Conservation (phyloP, 2,329 filamentous ascomycete species). For the Gremmenia infestans region DNA sequence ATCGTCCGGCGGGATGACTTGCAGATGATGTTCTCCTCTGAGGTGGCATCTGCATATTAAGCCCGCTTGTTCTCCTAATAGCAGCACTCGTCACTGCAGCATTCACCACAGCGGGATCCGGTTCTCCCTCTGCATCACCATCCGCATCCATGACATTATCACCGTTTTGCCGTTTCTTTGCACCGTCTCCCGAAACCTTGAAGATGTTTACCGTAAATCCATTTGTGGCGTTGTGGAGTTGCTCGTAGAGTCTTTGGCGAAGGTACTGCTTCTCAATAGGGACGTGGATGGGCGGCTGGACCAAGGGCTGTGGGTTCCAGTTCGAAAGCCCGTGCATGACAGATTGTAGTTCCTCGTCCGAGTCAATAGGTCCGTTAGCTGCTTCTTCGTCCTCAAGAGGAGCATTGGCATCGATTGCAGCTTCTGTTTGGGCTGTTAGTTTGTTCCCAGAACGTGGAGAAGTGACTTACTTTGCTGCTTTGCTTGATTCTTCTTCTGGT, state of each 20-base stretch:
- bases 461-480: conserved; percentile 81
- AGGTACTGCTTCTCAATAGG: conserved; percentile 61
- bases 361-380: conserved; percentile 78
- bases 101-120: conserved; percentile 36
- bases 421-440: conserved; percentile 53
- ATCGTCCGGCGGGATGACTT: background rate
- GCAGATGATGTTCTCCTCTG: conserved; percentile 4
- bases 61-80: conserved; percentile 15
- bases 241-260: conserved; percentile 57
- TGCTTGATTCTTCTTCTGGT: conserved; percentile 97
- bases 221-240: conserved; percentile 62
- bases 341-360: conserved; percentile 85
- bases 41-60: conserved; percentile 21
- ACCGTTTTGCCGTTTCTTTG: conserved; percentile 48
- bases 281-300: conserved; percentile 57
- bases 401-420: conserved; percentile 89
- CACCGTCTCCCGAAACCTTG: conserved; percentile 48
- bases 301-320: conserved; percentile 73
- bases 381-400: conserved; percentile 79
- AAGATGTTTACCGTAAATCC: conserved; percentile 62
- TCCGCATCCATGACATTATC: conserved; percentile 41
- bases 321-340: conserved; percentile 78
- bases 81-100: conserved; percentile 15
- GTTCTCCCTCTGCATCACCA: conserved; percentile 56
- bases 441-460: conserved; percentile 4